Percentiles rank a stretch among this genome's conserved stretches.
phyloP scores from a whole-genome alignment of 805 yeast species.

The Zygosaccharomyces gambellarensis region DNA sequence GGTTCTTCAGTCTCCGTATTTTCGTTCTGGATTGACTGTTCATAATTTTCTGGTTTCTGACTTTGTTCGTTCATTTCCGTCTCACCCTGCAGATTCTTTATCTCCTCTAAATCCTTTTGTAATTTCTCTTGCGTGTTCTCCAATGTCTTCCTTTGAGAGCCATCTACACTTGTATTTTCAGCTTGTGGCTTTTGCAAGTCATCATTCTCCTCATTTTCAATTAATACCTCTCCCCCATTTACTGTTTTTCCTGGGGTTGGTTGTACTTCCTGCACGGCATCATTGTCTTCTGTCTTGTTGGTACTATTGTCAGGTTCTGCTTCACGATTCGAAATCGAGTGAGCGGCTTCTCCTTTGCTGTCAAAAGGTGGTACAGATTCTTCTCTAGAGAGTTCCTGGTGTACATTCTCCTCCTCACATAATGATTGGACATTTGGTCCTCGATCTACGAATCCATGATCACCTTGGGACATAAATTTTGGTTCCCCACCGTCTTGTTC shows the following conservation, averaged over 20 bases:
- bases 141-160: too few relatives aligned
- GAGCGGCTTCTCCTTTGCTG: too few relatives aligned
- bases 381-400: too few relatives aligned
- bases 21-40: not conserved
- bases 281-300: too few relatives aligned
- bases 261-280: not conserved
- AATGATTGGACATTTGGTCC: too few relatives aligned
- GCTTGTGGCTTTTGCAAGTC: not conserved
- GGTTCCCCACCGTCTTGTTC: too few relatives aligned
- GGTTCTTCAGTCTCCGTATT: not conserved
- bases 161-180: not conserved
- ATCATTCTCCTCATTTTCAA: not conserved
- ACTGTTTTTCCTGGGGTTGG: not conserved
- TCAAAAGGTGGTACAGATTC: too few relatives aligned
- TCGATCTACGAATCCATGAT: too few relatives aligned
- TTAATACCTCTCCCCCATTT: not conserved
- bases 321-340: too few relatives aligned
- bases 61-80: not conserved
- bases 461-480: too few relatives aligned
- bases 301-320: too few relatives aligned
- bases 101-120: slow-evolving; percentile 11
- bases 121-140: not conserved
- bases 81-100: not conserved
- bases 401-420: too few relatives aligned
- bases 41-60: not conserved